Evolutionary conservation across 139 green algal genomes (phyloP).

Genomic region (Coccomyxa sp.): DNA sequence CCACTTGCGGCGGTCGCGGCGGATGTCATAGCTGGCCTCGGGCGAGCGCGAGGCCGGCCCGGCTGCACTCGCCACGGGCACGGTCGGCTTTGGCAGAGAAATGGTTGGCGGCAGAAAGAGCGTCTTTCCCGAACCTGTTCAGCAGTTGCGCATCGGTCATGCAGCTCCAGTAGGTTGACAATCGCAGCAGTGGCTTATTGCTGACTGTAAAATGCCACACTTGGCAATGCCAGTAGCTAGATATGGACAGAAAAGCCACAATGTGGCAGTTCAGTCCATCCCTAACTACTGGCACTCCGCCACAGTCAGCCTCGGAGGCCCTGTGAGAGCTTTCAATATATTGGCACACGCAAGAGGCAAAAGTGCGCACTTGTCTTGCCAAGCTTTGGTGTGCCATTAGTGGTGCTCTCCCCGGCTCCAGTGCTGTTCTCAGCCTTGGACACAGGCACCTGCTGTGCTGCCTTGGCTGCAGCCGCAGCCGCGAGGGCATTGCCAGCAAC

Average conservation of each 20-base stretch:
- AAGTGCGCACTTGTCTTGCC: not conserved
- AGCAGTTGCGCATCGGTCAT: not conserved
- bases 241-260: not conserved
- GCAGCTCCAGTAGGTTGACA: not conserved
- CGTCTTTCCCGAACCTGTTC: not conserved
- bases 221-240: not conserved
- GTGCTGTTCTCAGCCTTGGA: not conserved
- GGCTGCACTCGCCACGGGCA: not conserved
- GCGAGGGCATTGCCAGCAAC: not conserved
- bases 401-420: not conserved
- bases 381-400: not conserved
- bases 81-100: not conserved
- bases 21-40: not conserved
- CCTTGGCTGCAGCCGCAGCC: not conserved
- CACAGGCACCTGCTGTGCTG: not conserved
- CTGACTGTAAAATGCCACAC: not conserved
- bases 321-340: not conserved
- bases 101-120: not conserved
- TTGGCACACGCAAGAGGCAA: not conserved
- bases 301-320: too few relatives aligned
- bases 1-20: not conserved
- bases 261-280: not conserved
- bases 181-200: not conserved
- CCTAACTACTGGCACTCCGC: not conserved
- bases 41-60: not conserved